phyloP scores from a whole-genome alignment of 495 filamentous ascomycete species.

The Penicillium ochrochloron region DNA sequence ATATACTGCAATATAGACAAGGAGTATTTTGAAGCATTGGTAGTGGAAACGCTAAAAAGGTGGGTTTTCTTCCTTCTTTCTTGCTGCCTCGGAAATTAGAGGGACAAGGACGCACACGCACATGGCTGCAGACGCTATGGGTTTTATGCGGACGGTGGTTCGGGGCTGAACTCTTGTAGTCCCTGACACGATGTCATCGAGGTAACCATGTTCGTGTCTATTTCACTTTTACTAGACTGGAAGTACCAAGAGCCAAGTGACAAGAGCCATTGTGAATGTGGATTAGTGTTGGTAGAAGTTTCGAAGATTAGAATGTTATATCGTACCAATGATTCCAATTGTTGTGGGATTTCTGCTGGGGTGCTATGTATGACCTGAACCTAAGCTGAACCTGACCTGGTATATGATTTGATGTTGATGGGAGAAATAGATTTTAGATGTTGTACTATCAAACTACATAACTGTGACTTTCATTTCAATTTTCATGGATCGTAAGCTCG shows the following conservation, averaged over 20 bases:
- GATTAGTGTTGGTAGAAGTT: no score
- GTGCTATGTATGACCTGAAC: background rate
- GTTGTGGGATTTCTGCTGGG: background rate
- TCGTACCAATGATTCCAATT: background rate
- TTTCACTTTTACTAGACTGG: background rate
- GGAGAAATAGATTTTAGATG: background rate
- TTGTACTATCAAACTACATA: background rate
- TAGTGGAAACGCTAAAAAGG: background rate
- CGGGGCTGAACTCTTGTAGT: slow-evolving; percentile 11
- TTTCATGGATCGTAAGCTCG: background rate
- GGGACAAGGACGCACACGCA: background rate
- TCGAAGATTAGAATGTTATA: no score
- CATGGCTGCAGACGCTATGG: background rate
- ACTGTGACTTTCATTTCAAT: background rate
- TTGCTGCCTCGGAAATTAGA: background rate
- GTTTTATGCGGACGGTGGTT: background rate
- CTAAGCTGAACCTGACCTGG: no score
- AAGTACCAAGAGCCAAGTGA: background rate
- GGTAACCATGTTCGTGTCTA: slow-evolving; percentile 1
- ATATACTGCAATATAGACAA: background rate
- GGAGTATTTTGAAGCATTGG: background rate
- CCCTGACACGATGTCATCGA: slow-evolving; percentile 11
- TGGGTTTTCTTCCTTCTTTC: background rate
- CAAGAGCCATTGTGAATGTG: no score
- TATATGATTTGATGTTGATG: background rate